phyloP scores from a whole-genome alignment of 2,329 filamentous ascomycete genomes.

The Epichloe hybrida region DNA sequence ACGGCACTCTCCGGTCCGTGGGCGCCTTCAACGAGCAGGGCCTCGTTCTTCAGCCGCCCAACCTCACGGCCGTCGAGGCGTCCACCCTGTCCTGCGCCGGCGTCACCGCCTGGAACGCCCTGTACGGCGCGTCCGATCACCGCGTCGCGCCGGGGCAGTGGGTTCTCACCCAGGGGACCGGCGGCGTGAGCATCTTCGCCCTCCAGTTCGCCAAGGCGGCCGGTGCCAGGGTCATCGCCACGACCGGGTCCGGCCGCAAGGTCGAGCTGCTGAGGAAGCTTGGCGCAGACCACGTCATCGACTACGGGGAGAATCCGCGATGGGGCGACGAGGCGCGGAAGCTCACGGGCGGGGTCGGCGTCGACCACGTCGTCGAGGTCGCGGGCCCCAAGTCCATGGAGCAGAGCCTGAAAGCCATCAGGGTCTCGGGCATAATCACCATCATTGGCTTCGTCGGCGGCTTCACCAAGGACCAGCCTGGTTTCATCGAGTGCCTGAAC shows the following conservation, averaged over 20 bases:
- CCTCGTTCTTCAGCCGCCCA: constrained; percentile 47
- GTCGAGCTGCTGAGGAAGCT: constrained; percentile 28
- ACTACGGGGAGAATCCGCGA: constrained; percentile 31
- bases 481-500: constrained; percentile 21
- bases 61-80: constrained; percentile 38
- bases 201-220: constrained; percentile 42
- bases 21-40: constrained; percentile 55
- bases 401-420: constrained; percentile 32
- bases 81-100: constrained; percentile 47
- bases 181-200: constrained; percentile 53
- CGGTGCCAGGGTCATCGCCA: constrained; percentile 34
- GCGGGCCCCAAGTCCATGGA: constrained; percentile 29
- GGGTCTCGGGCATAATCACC: constrained; percentile 31
- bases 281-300: constrained; percentile 36
- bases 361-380: constrained; percentile 36
- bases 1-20: constrained; percentile 56
- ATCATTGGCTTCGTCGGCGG: constrained; percentile 26
- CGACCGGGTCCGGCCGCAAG: constrained; percentile 33
- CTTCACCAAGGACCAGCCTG: constrained; percentile 13
- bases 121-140: constrained; percentile 39
- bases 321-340: constrained; percentile 32
- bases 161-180: constrained; percentile 58
- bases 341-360: constrained; percentile 31
- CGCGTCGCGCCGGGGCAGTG: constrained; percentile 37
- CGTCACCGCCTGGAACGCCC: constrained; percentile 52